Base-by-base conservation (phyloP, 306 rosid genomes). In the Crotalaria pallida region DNA sequence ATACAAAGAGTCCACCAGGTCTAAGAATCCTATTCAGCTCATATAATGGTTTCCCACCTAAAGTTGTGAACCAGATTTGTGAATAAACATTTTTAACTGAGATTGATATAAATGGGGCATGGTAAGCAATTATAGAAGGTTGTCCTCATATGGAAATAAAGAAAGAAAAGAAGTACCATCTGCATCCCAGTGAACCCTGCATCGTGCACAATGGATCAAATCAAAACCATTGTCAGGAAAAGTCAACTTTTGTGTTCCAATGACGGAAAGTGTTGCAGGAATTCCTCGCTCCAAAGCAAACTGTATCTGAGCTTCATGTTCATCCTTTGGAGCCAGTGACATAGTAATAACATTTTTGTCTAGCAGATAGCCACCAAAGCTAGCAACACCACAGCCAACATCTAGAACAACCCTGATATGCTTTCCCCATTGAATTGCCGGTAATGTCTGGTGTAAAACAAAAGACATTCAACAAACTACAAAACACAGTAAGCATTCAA, bases 111-210 rank as follows among this genome's bases (percentile, higher is more conserved):
- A 53, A 61, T 26, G 67, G 29, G 69, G 60, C 62, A 68, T 21
- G 18, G 3, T 61, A 60, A 11, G 26, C 2, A 22, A 16, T 57
- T 57, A 67, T 23, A 31, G 17, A 67, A 58, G 21, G 19, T 6
- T 10, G 51, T 64, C 10, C 57, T 24, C 10, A 62, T 33, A 34
- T 23, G 40, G 38, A 55, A 55, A 74, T 48, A 19, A 52, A 41
- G 22, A 55, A 65, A 52, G 59, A 38, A 34, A 69, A 19, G 5
- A 33, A 58, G 70, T 89, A 94, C 99, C 99, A 80, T 91, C 84
- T 7, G 97, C 97, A 82, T 91, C 96, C 99, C 97, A 94, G 38
- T 94, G 99, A 57, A 94, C 97, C 81, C 99, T 81, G 85, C 99
- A 94, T 62, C 97, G 86, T 2, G 99, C 99, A 59, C 99, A 94